Base-by-base conservation (phyloP, 495 filamentous ascomycete species). In the Aspergillus saccharolyticus region DNA sequence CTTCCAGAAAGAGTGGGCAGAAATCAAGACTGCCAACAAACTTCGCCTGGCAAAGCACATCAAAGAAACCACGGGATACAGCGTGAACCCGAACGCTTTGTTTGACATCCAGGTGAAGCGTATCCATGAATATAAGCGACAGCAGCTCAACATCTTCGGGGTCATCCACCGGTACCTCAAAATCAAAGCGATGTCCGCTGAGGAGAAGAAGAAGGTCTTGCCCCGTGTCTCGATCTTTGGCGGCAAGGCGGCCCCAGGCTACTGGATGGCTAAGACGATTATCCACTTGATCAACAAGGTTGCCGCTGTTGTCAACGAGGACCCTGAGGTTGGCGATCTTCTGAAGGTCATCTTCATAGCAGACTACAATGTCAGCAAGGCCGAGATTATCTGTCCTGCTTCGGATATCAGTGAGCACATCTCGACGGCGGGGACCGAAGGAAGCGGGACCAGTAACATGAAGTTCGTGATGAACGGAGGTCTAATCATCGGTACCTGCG, bases 251-350 rank as follows among this genome's bases (percentile, higher is more conserved):
- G 94, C 94, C 0, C 94, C 94, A 2, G 94, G 94, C 3, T 98
- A 98, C 76, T 98, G 95, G 95, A 98, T 98, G 94, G 94, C 94
- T 18, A 98, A 98, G 83, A 93, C 93, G 8, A 89, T 98, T 59
- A 98, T 98, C 58, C 91, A 97, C 69, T 83, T 98, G 50, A 88
- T 98, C 77, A 96, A 95, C 78, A 87, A 83, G 58, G 95, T 97
- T 43, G 91, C 90, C 5, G 73, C 82, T n/a, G 88, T 97, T 2
- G 87, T 98, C 60, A 98, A 98, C 74, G 87, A 86, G 9, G 94
- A 98, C 66, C 75, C 83, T 39, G 94, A 97, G 47, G 83, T 97
- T 66, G 92, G 92, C 21, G 93, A 97, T 67, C 80, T 95, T 18
- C 79, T 98, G 65, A 98, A 98, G 80, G 95, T 98, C 50, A 83